Conservation (phyloP, 176 grass and related monocot genomes). For the Poa annua region DNA sequence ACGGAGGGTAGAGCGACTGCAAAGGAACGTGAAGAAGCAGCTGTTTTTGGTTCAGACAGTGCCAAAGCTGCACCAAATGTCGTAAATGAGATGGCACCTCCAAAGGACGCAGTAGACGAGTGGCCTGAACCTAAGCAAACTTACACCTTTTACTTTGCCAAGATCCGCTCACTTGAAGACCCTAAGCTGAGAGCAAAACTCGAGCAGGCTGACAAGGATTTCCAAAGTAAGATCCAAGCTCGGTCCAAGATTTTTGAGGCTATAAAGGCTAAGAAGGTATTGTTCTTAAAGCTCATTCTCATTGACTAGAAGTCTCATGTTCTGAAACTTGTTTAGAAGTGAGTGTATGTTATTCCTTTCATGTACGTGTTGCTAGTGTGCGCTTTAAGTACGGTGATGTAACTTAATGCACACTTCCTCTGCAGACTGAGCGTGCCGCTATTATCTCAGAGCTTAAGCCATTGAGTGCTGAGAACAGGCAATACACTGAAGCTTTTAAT, state of each 20-base stretch:
- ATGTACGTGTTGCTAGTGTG: constrained; percentile 13
- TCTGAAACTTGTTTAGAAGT: constrained; percentile 30
- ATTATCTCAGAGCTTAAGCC: constrained; percentile 76
- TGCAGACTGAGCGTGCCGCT: constrained; percentile 69
- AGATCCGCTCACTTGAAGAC: constrained; percentile 75
- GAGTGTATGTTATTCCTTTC: neutral
- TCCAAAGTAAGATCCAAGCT: constrained; percentile 76
- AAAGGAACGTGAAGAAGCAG: constrained; percentile 59
- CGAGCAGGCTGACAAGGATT: constrained; percentile 78
- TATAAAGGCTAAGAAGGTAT: constrained; percentile 84
- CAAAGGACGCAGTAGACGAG: constrained; percentile 80
- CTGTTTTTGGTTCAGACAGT: constrained; percentile 56
- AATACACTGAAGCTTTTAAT: constrained; percentile 65
- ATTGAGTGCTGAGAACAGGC: constrained; percentile 70
- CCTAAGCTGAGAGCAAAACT: constrained; percentile 85
- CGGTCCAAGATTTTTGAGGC: constrained; percentile 61
- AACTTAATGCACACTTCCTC: constrained; percentile 20
- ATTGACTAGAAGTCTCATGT: constrained; percentile 16
- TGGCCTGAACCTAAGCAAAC: constrained; percentile 81
- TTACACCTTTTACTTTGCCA: constrained; percentile 71
- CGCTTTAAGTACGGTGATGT: constrained; percentile 18
- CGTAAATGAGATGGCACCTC: constrained; percentile 52
- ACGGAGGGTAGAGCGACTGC: constrained; percentile 67
- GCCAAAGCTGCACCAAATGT: constrained; percentile 49
- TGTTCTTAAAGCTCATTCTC: constrained; percentile 11